phyloP scores from a whole-genome alignment of 306 rosid genomes.

The Casuarina glauca region DNA sequence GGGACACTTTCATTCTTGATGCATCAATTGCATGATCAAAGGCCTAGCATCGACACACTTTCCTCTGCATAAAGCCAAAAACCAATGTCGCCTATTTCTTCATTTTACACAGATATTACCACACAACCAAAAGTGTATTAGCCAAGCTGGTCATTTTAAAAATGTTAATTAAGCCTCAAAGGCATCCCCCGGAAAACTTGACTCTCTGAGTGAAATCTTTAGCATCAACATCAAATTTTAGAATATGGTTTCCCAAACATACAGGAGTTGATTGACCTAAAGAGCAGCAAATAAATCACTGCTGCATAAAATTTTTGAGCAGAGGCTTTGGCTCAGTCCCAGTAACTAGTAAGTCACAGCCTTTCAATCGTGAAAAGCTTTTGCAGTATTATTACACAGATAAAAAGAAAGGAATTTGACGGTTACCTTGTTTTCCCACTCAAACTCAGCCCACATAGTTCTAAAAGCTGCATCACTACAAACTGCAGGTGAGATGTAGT shows the following conservation, averaged over 20 bases:
- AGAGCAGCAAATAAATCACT: background rate
- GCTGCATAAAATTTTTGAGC: background rate
- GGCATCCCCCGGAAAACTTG: background rate
- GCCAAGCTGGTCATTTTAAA: background rate
- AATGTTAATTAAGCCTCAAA: background rate
- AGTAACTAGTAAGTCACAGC: background rate
- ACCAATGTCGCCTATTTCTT: background rate
- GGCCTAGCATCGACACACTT: background rate
- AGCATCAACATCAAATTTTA: constrained; percentile 2
- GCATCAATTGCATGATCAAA: background rate
- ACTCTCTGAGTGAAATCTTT: background rate
- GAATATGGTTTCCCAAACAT: background rate
- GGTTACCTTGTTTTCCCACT: too few relatives aligned
- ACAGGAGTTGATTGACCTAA: background rate
- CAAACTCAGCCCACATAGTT: too few relatives aligned
- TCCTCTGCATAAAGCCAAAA: background rate
- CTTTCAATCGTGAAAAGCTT: background rate
- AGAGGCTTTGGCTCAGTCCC: background rate
- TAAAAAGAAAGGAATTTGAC: background rate
- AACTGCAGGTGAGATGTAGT: too few relatives aligned
- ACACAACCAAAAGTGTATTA: background rate
- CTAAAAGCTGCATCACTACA: too few relatives aligned
- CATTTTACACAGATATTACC: background rate
- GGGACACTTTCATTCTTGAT: background rate
- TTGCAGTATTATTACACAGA: background rate